phyloP scores from a whole-genome alignment of 2,329 filamentous ascomycete species.

The Talaromyces sp. region DNA sequence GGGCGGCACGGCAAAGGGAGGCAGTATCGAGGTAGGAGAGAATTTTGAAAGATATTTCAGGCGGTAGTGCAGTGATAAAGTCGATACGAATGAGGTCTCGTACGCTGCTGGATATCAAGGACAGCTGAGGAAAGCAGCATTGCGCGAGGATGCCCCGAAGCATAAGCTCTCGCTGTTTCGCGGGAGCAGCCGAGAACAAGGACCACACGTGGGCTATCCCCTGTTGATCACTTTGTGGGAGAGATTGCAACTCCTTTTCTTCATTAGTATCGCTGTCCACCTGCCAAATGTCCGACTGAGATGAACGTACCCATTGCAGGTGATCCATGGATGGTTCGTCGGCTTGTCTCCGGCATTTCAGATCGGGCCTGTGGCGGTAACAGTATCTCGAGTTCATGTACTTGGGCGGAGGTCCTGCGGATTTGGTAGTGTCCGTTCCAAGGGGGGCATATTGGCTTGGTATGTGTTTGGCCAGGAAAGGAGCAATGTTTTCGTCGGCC shows the following conservation, averaged over 20 bases:
- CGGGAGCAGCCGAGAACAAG: constrained; percentile 89
- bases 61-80: constrained; percentile 82
- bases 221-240: constrained; percentile 83
- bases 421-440: constrained; percentile 41
- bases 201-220: constrained; percentile 98
- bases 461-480: constrained; percentile 88
- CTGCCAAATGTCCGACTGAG: neutral
- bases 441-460: constrained; percentile 82
- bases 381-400: constrained; percentile 78
- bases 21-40: constrained; percentile 89
- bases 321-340: constrained; percentile 96
- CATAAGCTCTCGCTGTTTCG: constrained; percentile 94
- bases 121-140: constrained; percentile 96
- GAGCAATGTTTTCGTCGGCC: constrained; percentile 74
- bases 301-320: constrained; percentile 70
- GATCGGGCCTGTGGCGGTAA: constrained; percentile 89
- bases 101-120: constrained; percentile 84
- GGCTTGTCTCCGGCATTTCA: constrained; percentile 87
- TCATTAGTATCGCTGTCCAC: constrained; percentile 4
- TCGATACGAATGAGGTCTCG: constrained; percentile 97
- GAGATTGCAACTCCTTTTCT: constrained; percentile 69
- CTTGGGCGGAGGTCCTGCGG: constrained; percentile 46
- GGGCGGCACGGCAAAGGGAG: constrained; percentile 90
- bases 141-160: constrained; percentile 92
- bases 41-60: constrained; percentile 90